A percentile compares a stretch with the other conserved stretches of the same genome.
phyloP scores from a whole-genome alignment of 2,329 filamentous ascomycete genomes.

The Sporothrix inflata region DNA sequence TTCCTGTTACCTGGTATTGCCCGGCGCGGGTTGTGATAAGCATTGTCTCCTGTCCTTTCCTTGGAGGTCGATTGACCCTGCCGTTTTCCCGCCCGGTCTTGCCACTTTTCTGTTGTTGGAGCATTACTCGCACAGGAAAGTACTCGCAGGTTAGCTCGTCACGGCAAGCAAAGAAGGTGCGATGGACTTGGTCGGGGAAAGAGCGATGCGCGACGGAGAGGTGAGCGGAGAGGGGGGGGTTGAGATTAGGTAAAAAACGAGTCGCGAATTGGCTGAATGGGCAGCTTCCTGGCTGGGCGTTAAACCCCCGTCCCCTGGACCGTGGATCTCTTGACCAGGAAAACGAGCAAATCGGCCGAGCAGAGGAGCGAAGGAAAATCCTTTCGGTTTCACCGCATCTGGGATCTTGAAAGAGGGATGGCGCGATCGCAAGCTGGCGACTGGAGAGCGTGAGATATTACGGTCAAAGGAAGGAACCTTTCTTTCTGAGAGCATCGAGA shows the following conservation, averaged over 20 bases:
- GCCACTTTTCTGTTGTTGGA: neutral
- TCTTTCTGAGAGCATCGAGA: neutral
- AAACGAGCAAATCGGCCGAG: neutral
- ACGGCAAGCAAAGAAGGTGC: too few species aligned
- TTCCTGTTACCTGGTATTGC: neutral
- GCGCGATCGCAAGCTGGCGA: neutral
- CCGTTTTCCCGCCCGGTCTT: neutral
- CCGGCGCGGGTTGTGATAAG: slow-evolving; percentile 1
- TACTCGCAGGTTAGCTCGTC: too few species aligned
- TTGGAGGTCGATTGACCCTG: neutral
- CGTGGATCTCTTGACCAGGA: neutral
- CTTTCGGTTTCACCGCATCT: slow-evolving; percentile 6
- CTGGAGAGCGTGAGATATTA: neutral
- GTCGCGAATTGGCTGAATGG: neutral
- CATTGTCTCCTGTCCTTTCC: neutral
- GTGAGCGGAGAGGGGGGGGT: slow-evolving; percentile 27
- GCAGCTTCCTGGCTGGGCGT: neutral
- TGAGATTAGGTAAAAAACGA: slow-evolving; percentile 39
- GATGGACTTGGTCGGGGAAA: neutral
- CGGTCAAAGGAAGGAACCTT: neutral
- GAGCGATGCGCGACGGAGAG: neutral
- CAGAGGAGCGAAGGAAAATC: slow-evolving; percentile 11
- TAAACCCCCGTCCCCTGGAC: neutral
- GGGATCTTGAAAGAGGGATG: neutral
- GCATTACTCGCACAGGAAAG: neutral